Evolutionary conservation across 176 grass and related monocot genomes (phyloP).

Genomic region (Themeda triandra): DNA sequence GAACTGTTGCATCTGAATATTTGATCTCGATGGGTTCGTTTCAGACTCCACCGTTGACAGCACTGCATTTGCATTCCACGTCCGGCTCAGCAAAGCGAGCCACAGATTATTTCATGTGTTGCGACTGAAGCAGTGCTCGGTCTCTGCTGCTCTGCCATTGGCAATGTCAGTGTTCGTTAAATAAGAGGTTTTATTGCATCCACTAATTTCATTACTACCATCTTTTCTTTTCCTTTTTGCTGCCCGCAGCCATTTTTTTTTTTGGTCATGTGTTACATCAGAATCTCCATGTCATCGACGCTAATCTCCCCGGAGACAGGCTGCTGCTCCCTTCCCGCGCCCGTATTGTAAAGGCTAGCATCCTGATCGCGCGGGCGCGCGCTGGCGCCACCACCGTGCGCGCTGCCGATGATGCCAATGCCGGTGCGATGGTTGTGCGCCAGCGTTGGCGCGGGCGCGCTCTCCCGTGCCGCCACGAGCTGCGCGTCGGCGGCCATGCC

Average conservation of each 20-base stretch:
- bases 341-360: background rate
- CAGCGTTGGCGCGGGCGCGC: background rate
- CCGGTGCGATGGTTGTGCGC: background rate
- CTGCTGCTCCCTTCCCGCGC: background rate
- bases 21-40: background rate
- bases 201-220: background rate
- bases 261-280: constrained; percentile 16
- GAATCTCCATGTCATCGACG: constrained; percentile 47
- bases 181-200: background rate
- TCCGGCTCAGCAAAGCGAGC: background rate
- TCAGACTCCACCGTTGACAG: background rate
- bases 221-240: background rate
- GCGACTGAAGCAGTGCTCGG: too few species aligned
- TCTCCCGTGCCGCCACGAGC: constrained; percentile 34
- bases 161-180: background rate
- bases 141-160: too few species aligned
- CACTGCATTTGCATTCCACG: background rate
- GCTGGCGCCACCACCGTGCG: background rate
- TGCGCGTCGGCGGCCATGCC: constrained; percentile 81
- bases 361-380: background rate
- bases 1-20: background rate
- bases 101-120: background rate
- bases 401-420: background rate
- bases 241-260: background rate
- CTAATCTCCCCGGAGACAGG: constrained; percentile 16